Percentiles rank a stretch among this genome's conserved stretches.
phyloP scores from a whole-genome alignment of 2,329 filamentous ascomycete species.

The Ophiobolus disseminans region DNA sequence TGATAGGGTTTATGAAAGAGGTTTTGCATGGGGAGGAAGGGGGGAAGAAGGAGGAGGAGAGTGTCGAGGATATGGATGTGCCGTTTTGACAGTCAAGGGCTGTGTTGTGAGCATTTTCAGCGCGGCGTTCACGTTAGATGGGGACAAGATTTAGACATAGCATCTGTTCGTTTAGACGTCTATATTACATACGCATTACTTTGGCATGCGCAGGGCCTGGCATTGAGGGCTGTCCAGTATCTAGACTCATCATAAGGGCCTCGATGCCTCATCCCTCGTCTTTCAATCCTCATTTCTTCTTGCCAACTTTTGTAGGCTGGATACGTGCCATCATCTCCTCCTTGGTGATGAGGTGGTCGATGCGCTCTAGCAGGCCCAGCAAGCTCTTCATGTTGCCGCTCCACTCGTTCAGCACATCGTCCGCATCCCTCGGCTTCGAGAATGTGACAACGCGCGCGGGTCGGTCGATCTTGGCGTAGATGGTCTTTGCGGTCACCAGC shows the following conservation, averaged over 20 bases:
- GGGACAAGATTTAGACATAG: conserved; percentile 5
- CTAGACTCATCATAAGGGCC: conserved; percentile 42
- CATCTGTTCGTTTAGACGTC: conserved; percentile 24
- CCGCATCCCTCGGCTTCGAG: conserved; percentile 90
- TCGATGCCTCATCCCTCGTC: conserved; percentile 11
- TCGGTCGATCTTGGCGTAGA: conserved; percentile 96
- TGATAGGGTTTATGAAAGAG: conserved; percentile 74
- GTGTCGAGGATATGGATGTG: conserved; percentile 72
- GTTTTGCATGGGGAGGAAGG: conserved; percentile 51
- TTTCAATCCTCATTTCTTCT: conserved; percentile 33
- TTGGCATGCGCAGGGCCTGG: conserved; percentile 34
- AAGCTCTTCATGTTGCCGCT: conserved; percentile 97
- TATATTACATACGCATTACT: conserved; percentile 46
- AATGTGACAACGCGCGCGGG: conserved; percentile 93
- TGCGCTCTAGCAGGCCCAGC: conserved; percentile 82
- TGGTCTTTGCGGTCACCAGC: conserved; percentile 94
- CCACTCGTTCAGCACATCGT: conserved; percentile 98
- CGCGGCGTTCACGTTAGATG: conserved; percentile 24
- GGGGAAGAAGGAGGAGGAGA: conserved; percentile 58
- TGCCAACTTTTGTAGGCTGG: conserved; percentile 66
- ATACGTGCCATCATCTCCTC: conserved; percentile 99
- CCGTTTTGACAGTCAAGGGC: conserved; percentile 59
- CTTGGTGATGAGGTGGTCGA: conserved; percentile 98
- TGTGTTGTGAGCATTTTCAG: conserved; percentile 11
- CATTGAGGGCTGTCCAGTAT: conserved; percentile 32